Evolutionary conservation across 1,284 basidiomycete species (phyloP), one percentile per base, ranked within the genome.

Genomic region (Crepidotus sp.): DNA sequence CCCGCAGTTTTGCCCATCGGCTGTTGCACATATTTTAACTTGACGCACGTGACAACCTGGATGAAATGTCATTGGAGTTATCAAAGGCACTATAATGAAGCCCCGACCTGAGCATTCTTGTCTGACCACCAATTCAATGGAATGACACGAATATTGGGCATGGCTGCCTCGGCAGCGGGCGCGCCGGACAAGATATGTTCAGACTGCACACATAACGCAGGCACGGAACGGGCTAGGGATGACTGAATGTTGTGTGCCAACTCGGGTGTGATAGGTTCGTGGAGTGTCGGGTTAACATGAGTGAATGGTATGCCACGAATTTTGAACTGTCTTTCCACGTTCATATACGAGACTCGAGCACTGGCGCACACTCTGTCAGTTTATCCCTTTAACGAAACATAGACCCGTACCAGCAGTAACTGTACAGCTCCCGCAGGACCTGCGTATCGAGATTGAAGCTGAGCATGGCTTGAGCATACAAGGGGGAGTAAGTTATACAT

Each of bases 71-170:
- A 46, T 46, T 42, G 36, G 29, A 26, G 22, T 10, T 31, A 14
- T 18, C 38, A n/a, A n/a, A 32, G 3, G 7, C 18, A 36, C 11
- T 21, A 29, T 26, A 48, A 9, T 10, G 14, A 1, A 35, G 2
- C 10, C 52, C 62, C 39, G 29, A 85, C 83, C 66, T 84, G 67
- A 1, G 80, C 80, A 49, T 76, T 77, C 49, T 79, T 49, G 35
- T 80, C 78, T 22, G 83, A 83, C 88, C 91, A 93, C 91, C 92
- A 95, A 54, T 91, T 83, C 19, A 88, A 71, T 4, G 92, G 83
- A 49, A 89, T 83, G 41, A 96, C 78, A 33, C 83, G 83, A 40
- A 95, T 89, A 58, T 91, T 92, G 5, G 85, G 83, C 80, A 90
- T 87, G 6, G 88, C 88, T 3, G 89, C 87, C 57, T 90, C 86